Evolutionary conservation across 805 yeast species (phyloP), one percentile per base, ranked within the genome.

Genomic region (Cyberlindnera maritima): DNA sequence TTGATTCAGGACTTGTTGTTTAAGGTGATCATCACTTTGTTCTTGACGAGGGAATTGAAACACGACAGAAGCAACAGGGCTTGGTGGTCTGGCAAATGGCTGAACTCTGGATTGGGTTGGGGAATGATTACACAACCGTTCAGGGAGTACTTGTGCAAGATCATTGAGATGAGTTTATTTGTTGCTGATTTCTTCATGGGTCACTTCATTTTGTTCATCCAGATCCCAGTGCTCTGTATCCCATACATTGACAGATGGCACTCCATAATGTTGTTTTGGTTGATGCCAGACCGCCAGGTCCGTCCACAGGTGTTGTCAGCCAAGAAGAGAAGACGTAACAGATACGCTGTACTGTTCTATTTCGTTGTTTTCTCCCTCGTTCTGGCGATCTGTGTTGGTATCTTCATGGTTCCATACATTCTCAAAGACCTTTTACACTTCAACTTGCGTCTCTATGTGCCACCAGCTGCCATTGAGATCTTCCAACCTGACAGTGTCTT

Each of bases 11-110:
- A 72, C 15, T 63, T 78, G 46, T 28, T 83, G 2, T 75, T 82
- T 57, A 75, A 75, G 46, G 35, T 74, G 1, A 47, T 78, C 2
- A 72, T 70, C 2, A 66, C 72, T 0, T 35, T 75, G 0, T 58
- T 83, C 4, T 60, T 84, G 36, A 72, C 81, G 7, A 71, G 81
- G 37, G 91, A 85, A 58, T 69, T 75, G 46, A 71, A 71, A 41
- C 78, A 74, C 49, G 83, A 75, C 49, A 67, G 69, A 44, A 62
- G 81, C 0, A 85, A 81, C 54, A 66, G 70, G 40, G 83, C 88
- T 0, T 81, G 85, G 85, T 81, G 87, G 86, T 77, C 86, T 2
- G 87, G 88, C 0, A 76, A 74, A 53, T 82, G 88, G 88, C 49
- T 76, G 7, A 70, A 71, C 1, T 69, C 83, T 0, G 81, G 79